Percentiles rank a stretch among this genome's conserved stretches.
Conservation (phyloP, 352 stramenopile species). For the Phytophthora pinifolia region DNA sequence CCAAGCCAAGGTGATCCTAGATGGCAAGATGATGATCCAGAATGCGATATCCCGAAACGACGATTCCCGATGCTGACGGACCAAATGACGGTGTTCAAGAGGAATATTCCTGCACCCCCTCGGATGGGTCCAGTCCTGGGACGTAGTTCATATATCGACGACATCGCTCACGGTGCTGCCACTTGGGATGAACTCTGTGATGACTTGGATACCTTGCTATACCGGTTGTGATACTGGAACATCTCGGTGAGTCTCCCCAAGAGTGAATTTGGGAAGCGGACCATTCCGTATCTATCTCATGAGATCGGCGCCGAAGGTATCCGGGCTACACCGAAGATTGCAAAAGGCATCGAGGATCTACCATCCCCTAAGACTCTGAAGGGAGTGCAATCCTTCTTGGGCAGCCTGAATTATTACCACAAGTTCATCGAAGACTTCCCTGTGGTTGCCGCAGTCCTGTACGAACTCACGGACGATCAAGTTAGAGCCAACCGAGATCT, state of each 20-base stretch:
- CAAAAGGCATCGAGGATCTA: no score
- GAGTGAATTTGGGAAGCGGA: not conserved
- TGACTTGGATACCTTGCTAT: not conserved
- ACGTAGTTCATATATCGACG: not conserved
- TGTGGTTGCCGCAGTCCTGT: not conserved
- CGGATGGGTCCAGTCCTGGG: not conserved
- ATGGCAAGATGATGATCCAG: no score
- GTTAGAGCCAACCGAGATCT: no score
- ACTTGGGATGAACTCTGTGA: not conserved
- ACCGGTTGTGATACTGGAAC: not conserved
- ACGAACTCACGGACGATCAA: no score
- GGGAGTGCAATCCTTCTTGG: no score
- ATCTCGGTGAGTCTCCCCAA: slow-evolving; percentile 9
- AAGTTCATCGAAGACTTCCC: not conserved
- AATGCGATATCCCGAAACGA: no score
- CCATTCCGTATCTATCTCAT: no score
- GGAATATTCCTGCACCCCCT: not conserved
- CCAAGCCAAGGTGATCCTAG: no score
- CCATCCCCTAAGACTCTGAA: no score
- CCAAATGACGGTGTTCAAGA: not conserved
- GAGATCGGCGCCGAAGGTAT: no score
- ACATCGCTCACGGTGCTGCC: not conserved
- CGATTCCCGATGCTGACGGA: not conserved
- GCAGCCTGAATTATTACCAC: not conserved
- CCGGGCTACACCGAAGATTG: no score